phyloP scores from a whole-genome alignment of 306 rosid genomes.

The Sesbania bispinosa region DNA sequence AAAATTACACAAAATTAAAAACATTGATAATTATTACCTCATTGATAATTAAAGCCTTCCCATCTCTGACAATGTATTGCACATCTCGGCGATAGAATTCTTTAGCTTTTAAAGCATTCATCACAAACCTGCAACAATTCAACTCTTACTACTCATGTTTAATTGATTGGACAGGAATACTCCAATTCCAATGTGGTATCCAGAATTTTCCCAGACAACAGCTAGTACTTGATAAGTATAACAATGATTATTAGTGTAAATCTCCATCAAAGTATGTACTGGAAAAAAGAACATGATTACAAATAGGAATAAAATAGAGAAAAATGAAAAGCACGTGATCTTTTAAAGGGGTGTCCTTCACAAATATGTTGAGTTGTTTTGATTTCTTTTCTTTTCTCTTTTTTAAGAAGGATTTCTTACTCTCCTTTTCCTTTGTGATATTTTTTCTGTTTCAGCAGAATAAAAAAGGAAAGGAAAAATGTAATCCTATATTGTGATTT shows the following conservation, averaged over 20 bases:
- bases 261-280: background rate
- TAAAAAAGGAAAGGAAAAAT: background rate
- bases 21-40: constrained; percentile 55
- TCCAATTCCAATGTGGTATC: constrained; percentile 8
- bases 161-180: constrained; percentile 8
- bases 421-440: background rate
- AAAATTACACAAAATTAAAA: constrained; percentile 6
- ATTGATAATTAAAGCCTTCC: constrained; percentile 92
- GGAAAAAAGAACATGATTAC: background rate
- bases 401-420: background rate
- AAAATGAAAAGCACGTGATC: background rate
- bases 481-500: background rate
- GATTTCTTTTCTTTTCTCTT: background rate
- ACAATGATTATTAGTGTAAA: background rate
- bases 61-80: constrained; percentile 89
- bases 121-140: constrained; percentile 78
- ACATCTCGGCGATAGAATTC: constrained; percentile 90
- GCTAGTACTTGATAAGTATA: background rate
- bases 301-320: constrained; percentile 9
- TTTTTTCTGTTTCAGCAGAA: background rate
- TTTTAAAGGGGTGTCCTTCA: background rate
- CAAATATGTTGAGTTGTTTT: background rate
- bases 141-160: constrained; percentile 9
- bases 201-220: constrained; percentile 12
- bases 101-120: constrained; percentile 95